phyloP scores from a whole-genome alignment of 805 yeast genomes.

The Wickerhamiella musiphila region DNA sequence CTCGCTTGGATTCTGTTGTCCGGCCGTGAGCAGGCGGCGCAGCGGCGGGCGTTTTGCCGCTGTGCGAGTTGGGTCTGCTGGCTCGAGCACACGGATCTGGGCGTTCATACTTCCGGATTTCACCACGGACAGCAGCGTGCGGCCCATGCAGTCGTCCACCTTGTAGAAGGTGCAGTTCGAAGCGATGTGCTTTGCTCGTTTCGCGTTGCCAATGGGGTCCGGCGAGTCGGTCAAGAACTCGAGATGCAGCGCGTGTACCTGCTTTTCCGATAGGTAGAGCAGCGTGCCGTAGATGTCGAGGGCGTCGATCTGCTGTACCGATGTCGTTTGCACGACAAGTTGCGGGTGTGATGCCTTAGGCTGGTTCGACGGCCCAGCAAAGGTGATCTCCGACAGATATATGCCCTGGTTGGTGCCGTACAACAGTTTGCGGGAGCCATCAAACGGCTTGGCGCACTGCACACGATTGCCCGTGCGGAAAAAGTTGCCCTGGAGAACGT shows the following conservation, averaged over 20 bases:
- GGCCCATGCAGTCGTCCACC: constrained; percentile 83
- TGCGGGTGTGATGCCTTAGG: constrained; percentile 32
- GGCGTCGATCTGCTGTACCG: constrained; percentile 78
- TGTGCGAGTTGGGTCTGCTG: constrained; percentile 33
- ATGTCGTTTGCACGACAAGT: constrained; percentile 52
- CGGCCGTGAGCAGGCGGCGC: constrained; percentile 22
- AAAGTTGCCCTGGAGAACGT: constrained; percentile 55
- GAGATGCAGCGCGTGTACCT: constrained; percentile 58
- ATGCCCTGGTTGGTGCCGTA: constrained; percentile 90
- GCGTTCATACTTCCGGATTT: constrained; percentile 64
- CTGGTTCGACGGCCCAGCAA: constrained; percentile 32
- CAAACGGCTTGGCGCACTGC: constrained; percentile 84
- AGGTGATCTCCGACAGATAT: constrained; percentile 57
- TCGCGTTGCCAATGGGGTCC: constrained; percentile 29
- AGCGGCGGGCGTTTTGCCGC: constrained; percentile 24
- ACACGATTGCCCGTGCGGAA: constrained; percentile 62
- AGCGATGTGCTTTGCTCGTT: constrained; percentile 58
- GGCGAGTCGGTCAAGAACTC: constrained; percentile 30
- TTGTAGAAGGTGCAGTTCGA: constrained; percentile 83
- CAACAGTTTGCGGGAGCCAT: constrained; percentile 78
- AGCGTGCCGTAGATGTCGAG: constrained; percentile 79
- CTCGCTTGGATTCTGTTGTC: constrained; percentile 24
- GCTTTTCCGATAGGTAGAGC: constrained; percentile 66
- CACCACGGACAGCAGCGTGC: constrained; percentile 77
- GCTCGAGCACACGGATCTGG: constrained; percentile 69